These are phyloP conservation scores for Colletotrichum somersetense DNA, from an alignment of 2,329 filamentous ascomycete species.

Conservation along the genomic window DNA sequence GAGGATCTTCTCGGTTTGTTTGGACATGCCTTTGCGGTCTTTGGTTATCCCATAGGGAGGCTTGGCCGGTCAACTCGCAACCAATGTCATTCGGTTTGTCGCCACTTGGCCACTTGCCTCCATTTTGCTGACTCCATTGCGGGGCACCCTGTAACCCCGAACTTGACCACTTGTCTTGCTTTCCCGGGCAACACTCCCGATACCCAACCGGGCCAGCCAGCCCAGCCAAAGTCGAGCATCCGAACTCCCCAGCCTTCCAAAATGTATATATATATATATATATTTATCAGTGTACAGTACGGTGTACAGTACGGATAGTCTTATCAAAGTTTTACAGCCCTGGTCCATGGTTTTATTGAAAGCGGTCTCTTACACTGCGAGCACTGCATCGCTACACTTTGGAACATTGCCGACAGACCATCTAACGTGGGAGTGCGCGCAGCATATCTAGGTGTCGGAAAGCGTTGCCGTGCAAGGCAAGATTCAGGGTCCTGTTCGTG, in stretches of 20 bases:
- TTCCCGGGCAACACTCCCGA: constrained; percentile 23
- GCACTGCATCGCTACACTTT: neutral
- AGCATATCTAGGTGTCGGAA: constrained; percentile 5
- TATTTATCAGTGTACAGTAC: neutral
- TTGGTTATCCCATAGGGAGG: neutral
- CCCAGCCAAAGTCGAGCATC: neutral
- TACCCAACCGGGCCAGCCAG: constrained; percentile 4
- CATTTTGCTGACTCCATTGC: constrained; percentile 23
- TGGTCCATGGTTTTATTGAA: neutral
- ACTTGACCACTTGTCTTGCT: constrained; percentile 30
- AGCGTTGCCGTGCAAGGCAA: constrained; percentile 4
- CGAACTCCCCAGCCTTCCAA: constrained; percentile 1
- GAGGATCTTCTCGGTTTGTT: neutral
- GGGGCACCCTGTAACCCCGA: constrained; percentile 34
- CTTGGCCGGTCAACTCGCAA: neutral
- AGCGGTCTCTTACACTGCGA: neutral
- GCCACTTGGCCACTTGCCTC: constrained; percentile 28
- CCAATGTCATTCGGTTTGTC: constrained; percentile 4
- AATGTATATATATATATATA: too few species aligned
- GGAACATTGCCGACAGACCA: neutral
- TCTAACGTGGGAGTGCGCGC: neutral
- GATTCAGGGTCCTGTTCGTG: constrained; percentile 35
- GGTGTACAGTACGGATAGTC: too few species aligned
- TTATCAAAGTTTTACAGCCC: neutral
- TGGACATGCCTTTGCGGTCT: neutral